Evolutionary conservation across 2,329 filamentous ascomycete genomes (phyloP).

Genomic region (Calonectria pseudoturangicola): DNA sequence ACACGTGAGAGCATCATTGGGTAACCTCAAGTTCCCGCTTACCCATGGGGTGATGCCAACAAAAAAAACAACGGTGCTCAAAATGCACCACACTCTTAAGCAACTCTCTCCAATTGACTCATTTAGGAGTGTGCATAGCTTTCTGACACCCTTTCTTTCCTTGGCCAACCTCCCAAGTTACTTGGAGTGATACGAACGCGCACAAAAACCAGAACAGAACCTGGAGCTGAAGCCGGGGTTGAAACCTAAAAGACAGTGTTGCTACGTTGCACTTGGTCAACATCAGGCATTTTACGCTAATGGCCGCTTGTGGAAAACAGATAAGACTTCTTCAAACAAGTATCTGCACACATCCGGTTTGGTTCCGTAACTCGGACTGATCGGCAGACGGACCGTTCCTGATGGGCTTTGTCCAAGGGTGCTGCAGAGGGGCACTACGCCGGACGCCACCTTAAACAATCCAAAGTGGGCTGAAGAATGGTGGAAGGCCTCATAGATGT

Average conservation of each 20-base stretch:
- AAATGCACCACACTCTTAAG: slow-evolving; percentile 4
- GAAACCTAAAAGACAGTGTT: not conserved
- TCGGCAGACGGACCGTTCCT: slow-evolving; percentile 55
- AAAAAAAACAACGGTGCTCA: not conserved
- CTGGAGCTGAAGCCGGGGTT: slow-evolving; percentile 14
- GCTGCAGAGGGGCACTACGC: slow-evolving; percentile 8
- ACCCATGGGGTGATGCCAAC: slow-evolving; percentile 29
- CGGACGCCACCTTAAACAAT: slow-evolving; percentile 31
- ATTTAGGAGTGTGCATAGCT: slow-evolving; percentile 12
- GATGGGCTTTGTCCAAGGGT: slow-evolving; percentile 45
- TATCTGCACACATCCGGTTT: slow-evolving; percentile 36
- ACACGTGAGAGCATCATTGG: slow-evolving; percentile 35
- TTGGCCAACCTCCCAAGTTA: slow-evolving; percentile 9
- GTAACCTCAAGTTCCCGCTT: slow-evolving; percentile 32
- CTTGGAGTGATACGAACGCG: not conserved
- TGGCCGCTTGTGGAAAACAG: slow-evolving; percentile 21
- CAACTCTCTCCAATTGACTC: not conserved
- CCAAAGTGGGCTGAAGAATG: slow-evolving; percentile 37
- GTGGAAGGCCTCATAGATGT: slow-evolving; percentile 29
- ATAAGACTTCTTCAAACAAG: not conserved
- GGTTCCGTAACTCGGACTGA: slow-evolving; percentile 43
- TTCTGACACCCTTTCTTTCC: slow-evolving; percentile 14
- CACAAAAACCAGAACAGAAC: not conserved
- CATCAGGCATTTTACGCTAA: not conserved
- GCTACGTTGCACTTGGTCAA: slow-evolving; percentile 21